Percentiles rank a stretch among this genome's conserved stretches.
phyloP scores from a whole-genome alignment of 2,329 filamentous ascomycete genomes.

The Phyllosticta ampelicida region DNA sequence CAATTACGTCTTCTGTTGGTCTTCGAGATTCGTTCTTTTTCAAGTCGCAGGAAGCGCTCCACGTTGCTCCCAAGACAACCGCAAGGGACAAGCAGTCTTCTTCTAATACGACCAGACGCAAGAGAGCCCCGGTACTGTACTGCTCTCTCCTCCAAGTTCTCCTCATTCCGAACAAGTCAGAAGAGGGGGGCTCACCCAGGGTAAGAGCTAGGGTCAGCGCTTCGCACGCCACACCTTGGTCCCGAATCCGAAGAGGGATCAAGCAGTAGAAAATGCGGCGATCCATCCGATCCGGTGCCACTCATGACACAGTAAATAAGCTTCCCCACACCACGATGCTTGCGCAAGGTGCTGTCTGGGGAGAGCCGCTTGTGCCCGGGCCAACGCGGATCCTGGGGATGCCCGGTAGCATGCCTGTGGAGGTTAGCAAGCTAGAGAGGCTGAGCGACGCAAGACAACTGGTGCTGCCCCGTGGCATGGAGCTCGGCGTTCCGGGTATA shows the following conservation, averaged over 20 bases:
- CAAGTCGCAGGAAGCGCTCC: not conserved
- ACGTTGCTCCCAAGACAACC: not conserved
- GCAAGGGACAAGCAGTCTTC: not conserved
- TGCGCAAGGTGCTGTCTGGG: not conserved
- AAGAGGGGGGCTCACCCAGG: not conserved
- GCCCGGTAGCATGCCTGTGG: not conserved
- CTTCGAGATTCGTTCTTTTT: not conserved
- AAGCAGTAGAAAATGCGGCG: not conserved
- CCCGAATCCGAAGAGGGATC: not conserved
- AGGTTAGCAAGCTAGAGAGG: not conserved
- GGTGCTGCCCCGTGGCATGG: not conserved
- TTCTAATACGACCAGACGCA: not conserved
- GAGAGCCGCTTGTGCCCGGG: not conserved
- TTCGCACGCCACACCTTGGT: not conserved
- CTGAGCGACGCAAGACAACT: not conserved
- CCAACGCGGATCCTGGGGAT: not conserved
- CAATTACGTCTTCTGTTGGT: not conserved
- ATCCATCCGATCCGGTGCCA: not conserved
- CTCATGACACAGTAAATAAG: not conserved
- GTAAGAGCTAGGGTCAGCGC: not conserved
- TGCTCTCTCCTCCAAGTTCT: not conserved
- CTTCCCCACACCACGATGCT: not conserved
- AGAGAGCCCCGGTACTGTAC: not conserved
- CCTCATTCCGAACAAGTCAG: not conserved
- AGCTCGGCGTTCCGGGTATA: not conserved